Evolutionary conservation across 2,329 filamentous ascomycete species (phyloP), one percentile per base, ranked within the genome.

Genomic region (Penicillium vulpinum): DNA sequence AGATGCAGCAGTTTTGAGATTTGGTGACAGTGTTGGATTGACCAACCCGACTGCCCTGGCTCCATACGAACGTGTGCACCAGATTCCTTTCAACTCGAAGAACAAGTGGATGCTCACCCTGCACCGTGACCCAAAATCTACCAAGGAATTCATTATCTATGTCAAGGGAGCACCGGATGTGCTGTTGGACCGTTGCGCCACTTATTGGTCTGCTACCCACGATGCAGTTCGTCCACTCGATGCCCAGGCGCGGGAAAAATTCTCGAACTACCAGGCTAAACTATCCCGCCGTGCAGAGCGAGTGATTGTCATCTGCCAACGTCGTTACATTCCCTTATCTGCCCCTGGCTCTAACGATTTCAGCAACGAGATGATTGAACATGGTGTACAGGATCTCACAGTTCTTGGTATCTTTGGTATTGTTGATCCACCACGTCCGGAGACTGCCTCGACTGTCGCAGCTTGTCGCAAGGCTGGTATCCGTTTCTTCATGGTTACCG

Each of bases 161-260:
- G 89, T 92, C 70, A 92, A 93, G 70, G 89, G 90, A 2, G 90
- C 89, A 0, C 88, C 89, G 0, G 90, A 92, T 65, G 84, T 92
- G 24, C 80, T 92, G 0, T 80, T 92, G 1, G 78, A 80, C 2
- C 80, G 87, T 47, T 90, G 88, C 68, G 80, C 81, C 0, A 80
- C 80, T 21, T 86, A 87, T 58, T 80, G 69, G 68, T 75, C 87
- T 10, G 80, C 79, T n/a, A 75, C 80, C 6, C 79, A 84, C 11
- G 87, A 87, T 18, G 77, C 80, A 3, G 73, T 81, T 1, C 75
- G 80, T 50, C 70, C 75, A 7, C 75, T 92, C 10, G 81, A 84
- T 46, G 69, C 74, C 4, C 67, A 72, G 0, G 79, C 78, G 36
- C 76, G 76, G 10, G 70, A 73, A 0, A 75, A 76, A 7, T 80